Evolutionary conservation across 495 filamentous ascomycete species (phyloP).

Genomic region (Penicillium herquei): DNA sequence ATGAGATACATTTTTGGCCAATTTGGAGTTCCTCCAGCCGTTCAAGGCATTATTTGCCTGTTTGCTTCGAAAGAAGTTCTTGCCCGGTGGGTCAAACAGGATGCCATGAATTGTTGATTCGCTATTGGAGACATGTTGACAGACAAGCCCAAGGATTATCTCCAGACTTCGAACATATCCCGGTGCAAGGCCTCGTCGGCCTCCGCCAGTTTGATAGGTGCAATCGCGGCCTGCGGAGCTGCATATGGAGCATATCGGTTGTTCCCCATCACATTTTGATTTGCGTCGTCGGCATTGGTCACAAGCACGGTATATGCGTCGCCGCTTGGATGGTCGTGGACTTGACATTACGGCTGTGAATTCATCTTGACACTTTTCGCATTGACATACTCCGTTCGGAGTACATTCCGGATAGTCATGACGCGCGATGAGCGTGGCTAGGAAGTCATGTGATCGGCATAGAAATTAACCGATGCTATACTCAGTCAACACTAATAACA

Average conservation of each 20-base stretch:
- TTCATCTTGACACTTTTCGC: neutral
- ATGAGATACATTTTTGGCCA: slow-evolving; percentile 19
- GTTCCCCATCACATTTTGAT: slow-evolving; percentile 59
- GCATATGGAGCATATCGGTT: slow-evolving; percentile 58
- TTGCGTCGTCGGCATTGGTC: slow-evolving; percentile 59
- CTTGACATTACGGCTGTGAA: slow-evolving; percentile 2
- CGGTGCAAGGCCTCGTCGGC: slow-evolving; percentile 62
- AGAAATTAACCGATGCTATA: slow-evolving; percentile 12
- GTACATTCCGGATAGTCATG: neutral
- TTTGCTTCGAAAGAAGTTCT: slow-evolving; percentile 35
- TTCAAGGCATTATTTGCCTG: slow-evolving; percentile 12
- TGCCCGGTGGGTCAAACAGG: slow-evolving; percentile 36
- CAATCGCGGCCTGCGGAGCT: slow-evolving; percentile 48
- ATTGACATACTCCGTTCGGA: neutral
- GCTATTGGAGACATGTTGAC: slow-evolving; percentile 27
- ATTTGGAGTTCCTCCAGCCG: slow-evolving; percentile 23
- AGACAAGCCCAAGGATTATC: slow-evolving; percentile 41
- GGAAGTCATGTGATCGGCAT: slow-evolving; percentile 18
- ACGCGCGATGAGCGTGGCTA: neutral
- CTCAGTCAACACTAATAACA: neutral
- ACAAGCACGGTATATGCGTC: slow-evolving; percentile 58
- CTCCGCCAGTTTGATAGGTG: slow-evolving; percentile 56
- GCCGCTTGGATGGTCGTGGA: slow-evolving; percentile 29
- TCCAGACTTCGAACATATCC: slow-evolving; percentile 65
- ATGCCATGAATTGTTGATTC: slow-evolving; percentile 31